These are phyloP conservation scores for Neurospora sp. DNA, from an alignment of 495 filamentous ascomycete genomes.

Conservation along the genomic window DNA sequence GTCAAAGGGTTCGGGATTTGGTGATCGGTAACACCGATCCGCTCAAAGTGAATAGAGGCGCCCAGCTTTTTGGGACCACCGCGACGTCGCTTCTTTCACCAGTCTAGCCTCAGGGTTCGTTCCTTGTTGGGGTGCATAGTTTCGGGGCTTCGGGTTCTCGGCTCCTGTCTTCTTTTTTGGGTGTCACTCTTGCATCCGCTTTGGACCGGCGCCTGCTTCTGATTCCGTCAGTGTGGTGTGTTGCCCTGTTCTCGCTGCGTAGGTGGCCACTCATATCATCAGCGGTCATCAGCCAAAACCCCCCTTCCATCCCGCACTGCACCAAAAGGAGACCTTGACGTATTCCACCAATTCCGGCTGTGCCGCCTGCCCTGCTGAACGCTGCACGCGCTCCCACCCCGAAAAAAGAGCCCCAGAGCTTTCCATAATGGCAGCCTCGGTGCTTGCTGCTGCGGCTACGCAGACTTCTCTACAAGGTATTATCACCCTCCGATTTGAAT, in stretches of 20 bases:
- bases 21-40: slow-evolving; percentile 10
- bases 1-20: slow-evolving; percentile 5
- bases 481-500: slow-evolving; percentile 14
- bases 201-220: not conserved
- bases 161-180: not conserved
- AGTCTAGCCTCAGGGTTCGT: not conserved
- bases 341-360: not conserved
- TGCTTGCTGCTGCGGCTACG: slow-evolving; percentile 22
- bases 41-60: not conserved
- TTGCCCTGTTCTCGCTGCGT: not conserved
- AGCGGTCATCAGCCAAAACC: not conserved
- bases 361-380: slow-evolving; percentile 10
- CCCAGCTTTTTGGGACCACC: not conserved
- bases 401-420: not conserved
- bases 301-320: not conserved
- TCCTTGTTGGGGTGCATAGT: not conserved
- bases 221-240: not conserved
- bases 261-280: not conserved
- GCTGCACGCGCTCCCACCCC: not conserved
- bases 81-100: not conserved
- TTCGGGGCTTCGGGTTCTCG: not conserved
- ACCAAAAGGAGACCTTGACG: not conserved
- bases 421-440: slow-evolving; percentile 19
- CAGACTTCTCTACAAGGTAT: slow-evolving; percentile 22
- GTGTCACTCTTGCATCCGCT: not conserved